Percentiles rank a stretch among this genome's conserved stretches.
phyloP scores from a whole-genome alignment of 306 rosid genomes.

The Gastrolobium villosum region DNA sequence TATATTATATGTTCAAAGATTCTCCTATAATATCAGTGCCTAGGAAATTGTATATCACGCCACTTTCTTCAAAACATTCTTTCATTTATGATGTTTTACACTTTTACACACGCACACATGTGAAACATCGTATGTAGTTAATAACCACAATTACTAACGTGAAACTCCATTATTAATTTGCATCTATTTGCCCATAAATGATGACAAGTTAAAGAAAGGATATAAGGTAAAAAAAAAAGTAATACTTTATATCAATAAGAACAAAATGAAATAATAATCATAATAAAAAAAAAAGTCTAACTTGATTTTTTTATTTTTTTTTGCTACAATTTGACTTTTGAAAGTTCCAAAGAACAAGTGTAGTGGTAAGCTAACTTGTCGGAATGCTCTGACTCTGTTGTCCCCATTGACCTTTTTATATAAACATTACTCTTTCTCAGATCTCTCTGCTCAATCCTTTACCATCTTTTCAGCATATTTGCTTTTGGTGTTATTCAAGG shows the following conservation, averaged over 20 bases:
- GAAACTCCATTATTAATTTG: no score
- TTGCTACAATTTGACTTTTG: conserved; percentile 24
- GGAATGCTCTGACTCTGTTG: conserved; percentile 42
- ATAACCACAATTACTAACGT: no score
- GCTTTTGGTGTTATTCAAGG: conserved; percentile 46
- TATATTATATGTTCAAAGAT: not conserved
- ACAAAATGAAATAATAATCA: no score
- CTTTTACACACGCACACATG: no score
- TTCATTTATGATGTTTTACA: no score
- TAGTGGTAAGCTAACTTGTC: conserved; percentile 55
- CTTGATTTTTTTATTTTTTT: not conserved
- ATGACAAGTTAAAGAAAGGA: no score
- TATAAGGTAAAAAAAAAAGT: no score
- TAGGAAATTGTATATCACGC: not conserved
- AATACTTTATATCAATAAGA: no score
- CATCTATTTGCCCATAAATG: no score
- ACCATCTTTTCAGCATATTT: not conserved
- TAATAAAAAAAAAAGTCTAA: not conserved
- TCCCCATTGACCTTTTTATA: conserved; percentile 22
- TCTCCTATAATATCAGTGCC: not conserved
- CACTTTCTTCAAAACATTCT: no score
- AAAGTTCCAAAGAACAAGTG: conserved; percentile 50
- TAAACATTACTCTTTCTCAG: not conserved
- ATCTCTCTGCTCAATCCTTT: conserved; percentile 34
- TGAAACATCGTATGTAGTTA: no score